Base-by-base conservation (phyloP, 1,139 yeast genomes). In the Zygoascus meyerae region DNA sequence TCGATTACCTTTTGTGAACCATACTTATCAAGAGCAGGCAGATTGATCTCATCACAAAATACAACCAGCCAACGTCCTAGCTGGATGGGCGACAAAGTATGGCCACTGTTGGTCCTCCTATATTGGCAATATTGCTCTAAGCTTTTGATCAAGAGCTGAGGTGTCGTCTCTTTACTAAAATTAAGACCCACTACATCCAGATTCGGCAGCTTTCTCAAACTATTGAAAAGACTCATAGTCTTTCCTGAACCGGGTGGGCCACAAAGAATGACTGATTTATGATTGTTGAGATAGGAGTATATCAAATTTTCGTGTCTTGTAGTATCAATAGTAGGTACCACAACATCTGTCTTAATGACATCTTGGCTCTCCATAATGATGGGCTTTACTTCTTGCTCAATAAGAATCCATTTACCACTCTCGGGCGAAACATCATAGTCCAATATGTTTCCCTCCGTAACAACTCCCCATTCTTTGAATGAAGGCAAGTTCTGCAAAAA, bases 171-270 rank as follows among this genome's bases (percentile, higher is more conserved):
- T 52, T 86, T 86, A 1, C 96, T 86, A 59, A 90, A 89, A 59
- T 89, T 90, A 55, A 92, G 66, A 1, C 87, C 78, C 2, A 82
- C 72, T 5, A 86, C 70, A 34, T 82, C 86, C 50, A 80, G 69
- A 26, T 73, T 70, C 0, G 81, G 75, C 0, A 83, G 72, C 47
- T 72, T 73, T 43, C 86, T 70, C 40, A 92, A 64, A 0, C 89
- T 81, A 46, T 83, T 80, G 54, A 86, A 74, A 28, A 92, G 66
- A 0, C 92, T 81, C 97, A 90, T 90, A 0, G 97, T 90, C 61
- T 92, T 92, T 52, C 98, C 98, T 0, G 96, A 84, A 2, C 98
- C 98, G 0, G 98, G 97, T 0, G 97, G 97, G 4, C 98, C 98
- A 67, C 96, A 89, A 31, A 92, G 70, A 30, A 92, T 70, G 18